A percentile compares a stretch with the other conserved stretches of the same genome.
Conservation (phyloP, 192 early-diverging fungal genomes). For the Backusella luteola region DNA sequence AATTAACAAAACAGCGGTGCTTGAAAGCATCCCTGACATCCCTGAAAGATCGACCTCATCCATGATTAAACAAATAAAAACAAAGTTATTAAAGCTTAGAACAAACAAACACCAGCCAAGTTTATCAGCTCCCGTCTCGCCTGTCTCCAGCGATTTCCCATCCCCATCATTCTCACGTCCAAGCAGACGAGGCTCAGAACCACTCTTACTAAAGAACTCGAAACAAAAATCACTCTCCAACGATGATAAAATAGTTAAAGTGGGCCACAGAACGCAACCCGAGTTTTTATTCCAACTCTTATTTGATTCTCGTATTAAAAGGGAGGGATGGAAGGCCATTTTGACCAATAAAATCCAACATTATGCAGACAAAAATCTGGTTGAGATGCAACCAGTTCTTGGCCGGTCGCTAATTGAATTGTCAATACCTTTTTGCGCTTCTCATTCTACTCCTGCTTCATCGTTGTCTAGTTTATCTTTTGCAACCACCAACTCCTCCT, state of each 20-base stretch:
- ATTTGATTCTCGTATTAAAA: conserved; percentile 5
- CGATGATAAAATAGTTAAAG: not conserved
- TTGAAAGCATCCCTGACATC: not conserved
- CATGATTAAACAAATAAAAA: conserved; percentile 8
- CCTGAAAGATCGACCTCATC: not conserved
- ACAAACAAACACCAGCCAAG: not conserved
- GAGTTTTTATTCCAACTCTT: conserved; percentile 2
- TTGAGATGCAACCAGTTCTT: not conserved
- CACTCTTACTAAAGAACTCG: not conserved
- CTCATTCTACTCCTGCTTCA: not conserved
- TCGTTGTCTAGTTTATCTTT: not conserved
- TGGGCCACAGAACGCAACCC: not conserved
- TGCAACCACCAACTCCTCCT: not conserved
- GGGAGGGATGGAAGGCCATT: not conserved
- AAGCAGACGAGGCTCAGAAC: not conserved
- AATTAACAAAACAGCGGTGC: not conserved
- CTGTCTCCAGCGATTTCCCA: not conserved
- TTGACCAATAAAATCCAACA: not conserved
- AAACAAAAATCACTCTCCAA: not conserved
- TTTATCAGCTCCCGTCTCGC: not conserved
- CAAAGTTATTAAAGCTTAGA: not conserved
- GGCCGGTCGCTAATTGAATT: not conserved
- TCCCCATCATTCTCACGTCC: not conserved
- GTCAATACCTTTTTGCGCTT: not conserved
- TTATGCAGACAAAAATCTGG: not conserved